These are phyloP conservation scores for Aspergillus saccharolyticus DNA, from an alignment of 495 filamentous ascomycete species.

Conservation along the genomic window DNA sequence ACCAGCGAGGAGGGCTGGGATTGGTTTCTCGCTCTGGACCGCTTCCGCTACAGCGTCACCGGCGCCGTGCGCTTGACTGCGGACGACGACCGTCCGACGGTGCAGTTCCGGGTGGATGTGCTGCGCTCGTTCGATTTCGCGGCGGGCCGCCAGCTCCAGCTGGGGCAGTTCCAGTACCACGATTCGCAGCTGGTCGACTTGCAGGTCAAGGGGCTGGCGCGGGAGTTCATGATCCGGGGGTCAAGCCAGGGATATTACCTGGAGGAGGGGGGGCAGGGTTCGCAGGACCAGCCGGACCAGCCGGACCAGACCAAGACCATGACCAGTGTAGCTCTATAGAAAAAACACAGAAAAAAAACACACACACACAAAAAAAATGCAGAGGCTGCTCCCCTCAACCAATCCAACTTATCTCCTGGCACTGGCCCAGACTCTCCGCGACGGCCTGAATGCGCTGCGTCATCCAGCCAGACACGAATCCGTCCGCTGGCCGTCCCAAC, in stretches of 20 bases:
- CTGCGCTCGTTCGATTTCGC: not conserved
- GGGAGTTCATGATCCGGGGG: not conserved
- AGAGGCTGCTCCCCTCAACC: no score
- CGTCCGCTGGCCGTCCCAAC: slow-evolving; percentile 14
- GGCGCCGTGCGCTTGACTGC: not conserved
- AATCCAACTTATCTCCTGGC: slow-evolving; percentile 13
- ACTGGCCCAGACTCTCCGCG: slow-evolving; percentile 16
- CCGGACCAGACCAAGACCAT: not conserved
- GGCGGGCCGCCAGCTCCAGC: not conserved
- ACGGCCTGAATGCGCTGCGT: slow-evolving; percentile 25
- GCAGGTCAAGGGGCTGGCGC: not conserved
- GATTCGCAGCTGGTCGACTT: not conserved
- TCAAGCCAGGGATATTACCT: not conserved
- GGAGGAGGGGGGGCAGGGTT: not conserved
- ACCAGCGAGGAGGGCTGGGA: not conserved
- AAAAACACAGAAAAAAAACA: no score
- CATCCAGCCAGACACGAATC: slow-evolving; percentile 27
- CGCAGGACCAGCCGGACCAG: no score
- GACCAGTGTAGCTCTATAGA: not conserved
- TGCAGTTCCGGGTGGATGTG: not conserved
- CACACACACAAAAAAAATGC: not conserved
- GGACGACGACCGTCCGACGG: not conserved
- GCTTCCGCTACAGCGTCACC: not conserved
- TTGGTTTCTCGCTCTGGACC: not conserved
- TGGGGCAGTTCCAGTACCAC: not conserved